Base-by-base conservation (phyloP, 2,329 filamentous ascomycete species). In the Mycosphaerella arachidis region DNA sequence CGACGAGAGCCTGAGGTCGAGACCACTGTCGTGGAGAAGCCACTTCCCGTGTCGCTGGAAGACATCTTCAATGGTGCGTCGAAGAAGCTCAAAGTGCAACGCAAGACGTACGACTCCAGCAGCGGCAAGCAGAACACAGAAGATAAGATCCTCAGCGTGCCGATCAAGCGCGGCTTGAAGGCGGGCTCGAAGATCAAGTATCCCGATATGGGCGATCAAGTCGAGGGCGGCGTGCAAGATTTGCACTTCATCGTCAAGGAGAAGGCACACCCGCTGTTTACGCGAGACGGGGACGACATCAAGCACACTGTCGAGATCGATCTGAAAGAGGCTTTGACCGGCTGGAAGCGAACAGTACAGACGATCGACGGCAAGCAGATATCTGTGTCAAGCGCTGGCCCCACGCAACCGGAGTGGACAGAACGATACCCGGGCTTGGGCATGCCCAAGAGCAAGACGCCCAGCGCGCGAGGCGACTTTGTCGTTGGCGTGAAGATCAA, bases 121-220 rank as follows among this genome's bases (percentile, higher is more conserved):
- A 87, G 83, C 0, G 91, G 91, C 59, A 96, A 96, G 80, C 86
- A 92, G 68, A 90, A 85, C 48, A 89, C 88, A 3, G 90, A 92
- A 62, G 94, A 99, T 69, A 90, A 92, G 71, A 91, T 97, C 18
- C 79, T 99, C 31, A 92, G 96, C 72, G 93, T 97, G 55, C 91
- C 92, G 51, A 96, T 99, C 78, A 97, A 97, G 79, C 87, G 91
- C 6, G 94, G 94, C 60, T 79, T 97, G 76, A 97, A 97, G 79
- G 92, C 95, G 69, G 94, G 94, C 31, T 96, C 91, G 71, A 99
- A 97, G 82, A 96, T 99, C 77, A 97, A 97, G 78, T 99, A 96
- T 73, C 90, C 90, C 72, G 92, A 93, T 46, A 92, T 99, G n/a
- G 94, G 94, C 10, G 94, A 99, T 75, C 92, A 97, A 74, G 92